Evolutionary conservation across 2,329 filamentous ascomycete species (phyloP), one percentile per base, ranked within the genome.

Genomic region (Ophiosphaerella herpotricha): DNA sequence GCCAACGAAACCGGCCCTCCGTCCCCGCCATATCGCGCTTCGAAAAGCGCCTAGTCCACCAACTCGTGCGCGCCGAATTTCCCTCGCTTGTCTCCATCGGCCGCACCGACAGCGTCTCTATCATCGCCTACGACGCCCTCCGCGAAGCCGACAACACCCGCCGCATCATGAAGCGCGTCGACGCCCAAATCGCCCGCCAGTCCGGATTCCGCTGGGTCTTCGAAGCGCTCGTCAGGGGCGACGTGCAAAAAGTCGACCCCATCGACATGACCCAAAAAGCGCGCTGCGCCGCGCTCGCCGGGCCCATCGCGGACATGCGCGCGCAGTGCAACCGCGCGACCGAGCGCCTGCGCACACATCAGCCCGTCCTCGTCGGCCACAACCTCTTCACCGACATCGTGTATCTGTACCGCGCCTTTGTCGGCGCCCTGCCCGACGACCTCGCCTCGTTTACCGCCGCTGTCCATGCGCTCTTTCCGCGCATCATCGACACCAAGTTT

Each of bases 41-140:
- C 58, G 85, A 89, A 64, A 84, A 85, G 65, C 78, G 84, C 31
- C 75, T 89, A 5, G 78, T 89, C 1, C 83, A 89, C 62, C 85
- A 88, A 58, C 74, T 88, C 11, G 78, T 89, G n/a, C 78, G 83
- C 11, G 79, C 78, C 12, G 85, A 88, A 56, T 89, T 78, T 40
- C 78, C 79, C 1, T 63, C 75, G 7, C 65, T 78, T 9, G 68
- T 76, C 9, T 73, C 75, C n/a, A 58, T 79, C 16, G 69, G 70
- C 34, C 74, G 73, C 43, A 67, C 67, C 49, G 74, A 75, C 34
- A 76, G 71, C 46, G 72, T 82, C 9, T 72, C 75, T 23, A 72
- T 80, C 39, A 60, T 75, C 16, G 55, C 61, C 41, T 69, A 73
- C 48, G 74, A 81, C 54, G 66, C 74, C 23, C 71, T 72, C 3